A percentile compares a stretch with the other conserved stretches of the same genome.
phyloP scores from a whole-genome alignment of 78 protist genomes.

The Neovahlkampfia damariscottae region DNA sequence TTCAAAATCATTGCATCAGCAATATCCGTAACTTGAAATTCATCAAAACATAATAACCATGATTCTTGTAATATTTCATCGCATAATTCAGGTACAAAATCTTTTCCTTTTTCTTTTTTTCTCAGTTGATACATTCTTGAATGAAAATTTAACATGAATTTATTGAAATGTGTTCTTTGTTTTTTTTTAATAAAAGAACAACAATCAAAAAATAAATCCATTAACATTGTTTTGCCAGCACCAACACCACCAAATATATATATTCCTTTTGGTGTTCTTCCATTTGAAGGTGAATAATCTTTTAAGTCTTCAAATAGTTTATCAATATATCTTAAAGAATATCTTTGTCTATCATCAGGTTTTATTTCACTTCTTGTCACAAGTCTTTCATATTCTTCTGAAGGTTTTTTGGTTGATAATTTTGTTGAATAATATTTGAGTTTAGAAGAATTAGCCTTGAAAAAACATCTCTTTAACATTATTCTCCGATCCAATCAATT shows the following conservation, averaged over 20 bases:
- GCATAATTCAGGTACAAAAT: neutral
- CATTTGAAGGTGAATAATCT: neutral
- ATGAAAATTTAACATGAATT: conserved; percentile 80
- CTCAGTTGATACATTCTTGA: neutral
- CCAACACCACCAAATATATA: conserved; percentile 81
- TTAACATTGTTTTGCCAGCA: conserved; percentile 75
- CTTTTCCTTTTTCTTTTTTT: neutral
- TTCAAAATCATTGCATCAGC: conserved; percentile 81
- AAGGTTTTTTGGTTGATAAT: no score
- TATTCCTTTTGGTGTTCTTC: conserved; percentile 1
- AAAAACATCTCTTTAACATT: no score
- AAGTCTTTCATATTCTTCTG: no score
- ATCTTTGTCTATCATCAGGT: no score
- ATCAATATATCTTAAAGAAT: no score
- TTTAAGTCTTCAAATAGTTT: no score
- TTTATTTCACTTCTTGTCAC: no score
- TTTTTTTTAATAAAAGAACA: conserved; percentile 16
- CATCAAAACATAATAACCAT: conserved; percentile 80
- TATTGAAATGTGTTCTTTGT: conserved; percentile 74
- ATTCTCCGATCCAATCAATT: no score
- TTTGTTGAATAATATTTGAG: no score
- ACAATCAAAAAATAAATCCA: conserved; percentile 69
- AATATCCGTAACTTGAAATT: conserved; percentile 76
- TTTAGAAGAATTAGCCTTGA: no score
- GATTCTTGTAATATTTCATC: conserved; percentile 13